These are phyloP conservation scores for Oemleria cerasiformis DNA, from an alignment of 306 rosid genomes.

Conservation along the genomic window DNA sequence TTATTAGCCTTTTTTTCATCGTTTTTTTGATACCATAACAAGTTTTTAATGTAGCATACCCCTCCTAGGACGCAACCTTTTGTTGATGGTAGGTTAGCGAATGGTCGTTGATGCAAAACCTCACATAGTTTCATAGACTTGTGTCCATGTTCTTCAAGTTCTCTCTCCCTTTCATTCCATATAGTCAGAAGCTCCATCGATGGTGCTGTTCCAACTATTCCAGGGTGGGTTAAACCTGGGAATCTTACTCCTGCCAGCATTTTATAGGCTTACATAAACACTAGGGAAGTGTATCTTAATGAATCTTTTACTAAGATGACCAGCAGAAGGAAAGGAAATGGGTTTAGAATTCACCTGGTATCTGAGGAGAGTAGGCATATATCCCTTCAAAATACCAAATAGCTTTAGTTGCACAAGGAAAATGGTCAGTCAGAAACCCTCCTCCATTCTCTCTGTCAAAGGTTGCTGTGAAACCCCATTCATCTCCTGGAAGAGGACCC, in stretches of 20 bases:
- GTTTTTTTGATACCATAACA: not conserved
- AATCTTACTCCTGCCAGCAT: slow-evolving; percentile 71
- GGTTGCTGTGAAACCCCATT: slow-evolving; percentile 90
- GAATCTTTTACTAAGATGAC: not conserved
- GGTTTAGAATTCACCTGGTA: slow-evolving; percentile 61
- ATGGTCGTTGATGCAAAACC: slow-evolving; percentile 84
- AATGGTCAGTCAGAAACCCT: slow-evolving; percentile 84
- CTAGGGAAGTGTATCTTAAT: not conserved
- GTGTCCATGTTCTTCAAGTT: slow-evolving; percentile 58
- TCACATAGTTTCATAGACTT: slow-evolving; percentile 66
- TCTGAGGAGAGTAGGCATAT: slow-evolving; percentile 88
- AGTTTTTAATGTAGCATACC: slow-evolving; percentile 37
- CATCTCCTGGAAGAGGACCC: slow-evolving; percentile 93
- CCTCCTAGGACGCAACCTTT: slow-evolving; percentile 69
- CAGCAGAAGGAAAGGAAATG: not conserved
- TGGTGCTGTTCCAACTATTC: slow-evolving; percentile 90
- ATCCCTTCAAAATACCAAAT: slow-evolving; percentile 95
- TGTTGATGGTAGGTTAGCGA: slow-evolving; percentile 75
- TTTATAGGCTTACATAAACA: not conserved
- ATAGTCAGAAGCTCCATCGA: slow-evolving; percentile 73
- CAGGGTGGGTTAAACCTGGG: slow-evolving; percentile 89
- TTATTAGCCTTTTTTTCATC: not conserved
- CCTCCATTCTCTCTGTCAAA: slow-evolving; percentile 97
- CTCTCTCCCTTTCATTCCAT: slow-evolving; percentile 79
- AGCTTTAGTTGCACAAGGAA: slow-evolving; percentile 82